Evolutionary conservation across 164 flowering plant species (phyloP), one percentile per base, ranked within the genome.

Genomic region (Aristolochia fimbriata): DNA sequence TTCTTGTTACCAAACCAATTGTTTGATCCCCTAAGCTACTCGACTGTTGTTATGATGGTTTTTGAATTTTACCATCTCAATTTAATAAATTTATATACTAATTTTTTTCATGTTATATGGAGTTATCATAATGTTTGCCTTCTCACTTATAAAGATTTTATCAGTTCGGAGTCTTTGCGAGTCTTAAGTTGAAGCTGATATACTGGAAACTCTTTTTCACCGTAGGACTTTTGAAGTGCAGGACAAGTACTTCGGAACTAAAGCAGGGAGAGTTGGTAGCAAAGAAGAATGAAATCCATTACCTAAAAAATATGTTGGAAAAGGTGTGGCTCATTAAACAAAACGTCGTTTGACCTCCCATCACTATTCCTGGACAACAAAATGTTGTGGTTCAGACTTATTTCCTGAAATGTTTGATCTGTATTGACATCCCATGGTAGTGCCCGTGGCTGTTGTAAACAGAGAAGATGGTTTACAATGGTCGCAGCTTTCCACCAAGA

Each of bases 281-380:
- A 43, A 83, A 78, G 82, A 71, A 76, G 68, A 74, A 69, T 63
- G 88, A 85, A 64, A 70, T 83, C 65, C 69, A 70, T 22, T 49
- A 70, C 69, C 66, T 81, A 73, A 78, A 8, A 51, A 58, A 45
- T 22, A 70, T 65, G 71, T 66, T 83, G 55, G 70, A 80, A 63
- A 66, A 9, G 70, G 91, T 85, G 60, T 68, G 74, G 27, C 15
- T 22, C 12, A 24, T 52, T 52, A 52, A 52, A 22, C 30, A 23
- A 52, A 20, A 37, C n/a, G 11, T 37, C 43, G 4, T 37, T 10
- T 3, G 9, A 3, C 37, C 56, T 1, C 27, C 15, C 5, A 15
- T 22, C 56, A 23, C 10, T 10, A 4, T 22, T 22, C 7, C 22
- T 50, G 22, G 20, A 1, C 20, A 50, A 8, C 16, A 22, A 22